A percentile compares a stretch with the other conserved stretches of the same genome.
Evolutionary conservation across 768 basidiomycete genomes (phyloP).

Genomic region (Chalciporus sphaerocephalus): DNA sequence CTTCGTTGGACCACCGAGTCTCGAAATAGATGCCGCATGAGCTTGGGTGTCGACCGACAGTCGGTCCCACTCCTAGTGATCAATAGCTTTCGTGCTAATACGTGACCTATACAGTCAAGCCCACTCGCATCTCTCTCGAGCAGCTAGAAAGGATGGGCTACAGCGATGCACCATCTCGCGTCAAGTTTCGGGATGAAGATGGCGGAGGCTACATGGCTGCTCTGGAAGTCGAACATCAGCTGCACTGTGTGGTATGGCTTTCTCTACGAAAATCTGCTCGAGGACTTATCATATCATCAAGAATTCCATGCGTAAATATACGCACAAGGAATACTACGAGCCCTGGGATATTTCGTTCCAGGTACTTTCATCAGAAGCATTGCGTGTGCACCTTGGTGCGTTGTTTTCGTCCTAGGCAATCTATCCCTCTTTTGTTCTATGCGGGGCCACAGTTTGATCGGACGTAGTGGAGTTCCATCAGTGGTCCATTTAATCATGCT

Average conservation of each 20-base stretch:
- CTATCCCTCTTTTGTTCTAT: too few relatives aligned
- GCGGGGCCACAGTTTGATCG: too few relatives aligned
- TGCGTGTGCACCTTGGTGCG: neutral
- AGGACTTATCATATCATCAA: too few relatives aligned
- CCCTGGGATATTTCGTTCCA: slow-evolving; percentile 2
- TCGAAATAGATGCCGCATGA: slow-evolving; percentile 12
- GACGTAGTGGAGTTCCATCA: too few relatives aligned
- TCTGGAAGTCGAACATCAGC: slow-evolving; percentile 4
- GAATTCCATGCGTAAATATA: slow-evolving; percentile 7
- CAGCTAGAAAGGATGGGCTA: slow-evolving; percentile 1
- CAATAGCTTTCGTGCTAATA: neutral
- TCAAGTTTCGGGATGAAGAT: slow-evolving; percentile 3
- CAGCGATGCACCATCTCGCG: neutral
- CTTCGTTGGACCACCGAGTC: neutral
- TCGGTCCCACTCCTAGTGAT: neutral
- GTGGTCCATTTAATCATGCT: too few relatives aligned
- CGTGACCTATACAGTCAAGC: neutral
- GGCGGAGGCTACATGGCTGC: slow-evolving; percentile 8
- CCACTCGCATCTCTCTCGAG: neutral
- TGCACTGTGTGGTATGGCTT: slow-evolving; percentile 6
- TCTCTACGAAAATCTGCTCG: neutral
- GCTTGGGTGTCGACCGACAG: slow-evolving; percentile 2
- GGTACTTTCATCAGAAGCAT: too few relatives aligned
- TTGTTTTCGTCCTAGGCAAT: neutral
- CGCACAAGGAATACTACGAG: slow-evolving; percentile 1